Conservation (phyloP, 2,329 filamentous ascomycete species). For the Aspergillus sp. region DNA sequence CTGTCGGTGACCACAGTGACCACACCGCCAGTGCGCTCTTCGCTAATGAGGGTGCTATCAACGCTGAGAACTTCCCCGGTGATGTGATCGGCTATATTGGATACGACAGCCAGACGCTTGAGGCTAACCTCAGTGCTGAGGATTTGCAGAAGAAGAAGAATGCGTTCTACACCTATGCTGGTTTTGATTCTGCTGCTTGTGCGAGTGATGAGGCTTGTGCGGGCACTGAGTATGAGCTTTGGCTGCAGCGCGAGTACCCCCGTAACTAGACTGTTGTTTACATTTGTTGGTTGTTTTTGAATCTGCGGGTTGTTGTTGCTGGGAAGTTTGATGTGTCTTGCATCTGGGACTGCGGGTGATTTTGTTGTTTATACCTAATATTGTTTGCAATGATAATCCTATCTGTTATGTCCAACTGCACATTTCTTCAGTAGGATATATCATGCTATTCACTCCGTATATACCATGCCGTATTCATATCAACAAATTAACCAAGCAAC, state of each 20-base stretch:
- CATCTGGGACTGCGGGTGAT: too few relatives aligned
- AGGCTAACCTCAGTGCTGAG: not conserved
- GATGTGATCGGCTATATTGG: slow-evolving; percentile 2
- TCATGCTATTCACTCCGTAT: too few relatives aligned
- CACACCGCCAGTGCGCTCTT: slow-evolving; percentile 1
- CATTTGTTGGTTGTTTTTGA: too few relatives aligned
- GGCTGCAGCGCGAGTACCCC: not conserved
- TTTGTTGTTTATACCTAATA: too few relatives aligned
- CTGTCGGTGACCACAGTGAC: slow-evolving; percentile 9
- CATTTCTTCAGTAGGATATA: too few relatives aligned
- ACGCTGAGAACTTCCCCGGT: not conserved
- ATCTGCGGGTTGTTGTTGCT: too few relatives aligned
- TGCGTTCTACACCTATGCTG: slow-evolving; percentile 9
- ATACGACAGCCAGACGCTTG: not conserved
- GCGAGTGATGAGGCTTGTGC: not conserved
- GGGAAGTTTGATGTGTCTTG: too few relatives aligned
- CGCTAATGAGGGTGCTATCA: not conserved
- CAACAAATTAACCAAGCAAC: too few relatives aligned
- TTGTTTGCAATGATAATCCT: too few relatives aligned
- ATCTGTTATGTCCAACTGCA: too few relatives aligned
- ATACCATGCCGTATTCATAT: too few relatives aligned
- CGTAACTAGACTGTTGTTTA: not conserved
- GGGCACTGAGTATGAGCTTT: not conserved
- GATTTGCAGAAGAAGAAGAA: slow-evolving; percentile 6
- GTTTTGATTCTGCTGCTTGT: not conserved